A percentile compares a stretch with the other conserved stretches of the same genome.
phyloP scores from a whole-genome alignment of 106 monocot species.

The Gastrodia elata region DNA sequence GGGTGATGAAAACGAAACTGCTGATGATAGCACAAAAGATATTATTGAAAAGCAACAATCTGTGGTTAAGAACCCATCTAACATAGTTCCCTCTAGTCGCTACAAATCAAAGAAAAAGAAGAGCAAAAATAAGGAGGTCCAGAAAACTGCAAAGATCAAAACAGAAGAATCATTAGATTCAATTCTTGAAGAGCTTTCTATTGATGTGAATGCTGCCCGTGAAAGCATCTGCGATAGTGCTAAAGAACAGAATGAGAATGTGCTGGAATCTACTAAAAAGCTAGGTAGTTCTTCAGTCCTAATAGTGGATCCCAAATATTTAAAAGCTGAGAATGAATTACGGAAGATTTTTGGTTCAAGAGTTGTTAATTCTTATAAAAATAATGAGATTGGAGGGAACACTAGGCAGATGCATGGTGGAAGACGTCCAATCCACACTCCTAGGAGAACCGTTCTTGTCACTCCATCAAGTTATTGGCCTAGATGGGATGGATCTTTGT shows the following conservation, averaged over 20 bases:
- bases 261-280: conserved; percentile 11
- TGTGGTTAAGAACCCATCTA: conserved; percentile 13
- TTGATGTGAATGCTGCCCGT: conserved; percentile 20
- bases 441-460: conserved; percentile 71
- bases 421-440: conserved; percentile 51
- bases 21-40: conserved; percentile 13
- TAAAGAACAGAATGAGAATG: conserved; percentile 11
- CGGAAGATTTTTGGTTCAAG: conserved; percentile 91
- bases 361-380: conserved; percentile 86
- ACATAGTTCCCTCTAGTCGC: conserved; percentile 16
- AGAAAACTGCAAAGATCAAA: conserved; percentile 8
- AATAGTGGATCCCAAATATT: conserved; percentile 63
- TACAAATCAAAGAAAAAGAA: conserved; percentile 93
- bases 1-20: conserved; percentile 48
- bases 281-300: conserved; percentile 30
- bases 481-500: conserved; percentile 79
- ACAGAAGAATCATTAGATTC: conserved; percentile 46
- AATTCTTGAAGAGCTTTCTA: conserved; percentile 66
- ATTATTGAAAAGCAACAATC: conserved; percentile 13
- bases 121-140: conserved; percentile 56
- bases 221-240: conserved; percentile 4
- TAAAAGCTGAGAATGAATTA: conserved; percentile 93
- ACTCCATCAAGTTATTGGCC: conserved; percentile 75
- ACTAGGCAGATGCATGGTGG: conserved; percentile 65
- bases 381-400: conserved; percentile 36